These are phyloP conservation scores for Heracleum sosnowskyi DNA, from an alignment of 129 eudicot genomes.

Conservation along the genomic window DNA sequence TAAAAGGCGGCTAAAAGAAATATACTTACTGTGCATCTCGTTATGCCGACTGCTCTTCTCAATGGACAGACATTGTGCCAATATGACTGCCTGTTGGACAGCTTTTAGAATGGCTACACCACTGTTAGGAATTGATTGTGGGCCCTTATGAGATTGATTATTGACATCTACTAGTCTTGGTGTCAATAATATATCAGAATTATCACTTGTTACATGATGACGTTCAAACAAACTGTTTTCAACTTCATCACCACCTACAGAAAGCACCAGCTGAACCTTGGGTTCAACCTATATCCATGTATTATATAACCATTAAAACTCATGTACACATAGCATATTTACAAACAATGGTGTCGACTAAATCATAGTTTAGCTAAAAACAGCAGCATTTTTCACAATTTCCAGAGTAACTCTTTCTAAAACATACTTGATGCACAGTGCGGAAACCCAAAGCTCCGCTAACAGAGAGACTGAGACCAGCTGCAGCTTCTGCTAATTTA, in stretches of 20 bases:
- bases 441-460: conserved; percentile 88
- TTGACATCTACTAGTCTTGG: conserved; percentile 51
- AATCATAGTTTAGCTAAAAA: background rate
- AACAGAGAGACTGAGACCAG: conserved; percentile 47
- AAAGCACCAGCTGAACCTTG: conserved; percentile 68
- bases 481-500: conserved; percentile 44
- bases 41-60: conserved; percentile 66
- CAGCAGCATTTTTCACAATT: background rate
- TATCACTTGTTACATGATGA: conserved; percentile 35
- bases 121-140: conserved; percentile 16
- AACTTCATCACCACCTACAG: conserved; percentile 12
- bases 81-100: conserved; percentile 70
- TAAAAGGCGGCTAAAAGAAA: background rate
- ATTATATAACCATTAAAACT: conserved; percentile 6
- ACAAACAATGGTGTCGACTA: background rate
- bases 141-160: conserved; percentile 12
- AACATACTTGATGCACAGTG: conserved; percentile 60
- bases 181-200: conserved; percentile 73
- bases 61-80: conserved; percentile 57
- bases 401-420: conserved; percentile 6
- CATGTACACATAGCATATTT: background rate
- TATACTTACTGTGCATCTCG: conserved; percentile 56
- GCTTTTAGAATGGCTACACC: conserved; percentile 29
- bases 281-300: conserved; percentile 60
- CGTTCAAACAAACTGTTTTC: conserved; percentile 17